Evolutionary conservation across 306 rosid species (phyloP), one percentile per base, ranked within the genome.

Genomic region (Dryas alaskensis): DNA sequence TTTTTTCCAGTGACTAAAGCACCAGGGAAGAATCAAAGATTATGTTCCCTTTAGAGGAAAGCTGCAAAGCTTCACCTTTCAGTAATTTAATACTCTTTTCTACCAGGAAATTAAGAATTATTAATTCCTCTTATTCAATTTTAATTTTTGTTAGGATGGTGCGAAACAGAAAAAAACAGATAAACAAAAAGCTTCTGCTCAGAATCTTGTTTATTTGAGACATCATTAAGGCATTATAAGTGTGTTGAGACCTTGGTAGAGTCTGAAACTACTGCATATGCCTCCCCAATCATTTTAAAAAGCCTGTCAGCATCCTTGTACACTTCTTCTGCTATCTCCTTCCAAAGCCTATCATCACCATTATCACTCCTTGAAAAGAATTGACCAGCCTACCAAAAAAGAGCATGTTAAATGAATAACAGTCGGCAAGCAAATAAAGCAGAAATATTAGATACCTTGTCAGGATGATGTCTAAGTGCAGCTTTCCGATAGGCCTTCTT

Each of bases 401-500:
- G 73, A 72, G 78, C 70, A 65, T 43, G 81, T 80, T 58, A 81
- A 60, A 44, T 43, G 14, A 10, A 25, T 61, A 6, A 50, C 39
- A n/a, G 8, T 37, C 53, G 31, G 53, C 61, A 52, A 48, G 37
- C 72, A 51, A 31, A 73, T 31, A 66, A 51, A 67, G 44, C 14
- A 78, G 4, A 42, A 73, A 76, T 60, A 51, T 43, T 70, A 76
- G 71, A 55, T 73, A 94, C 97, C 96, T 94, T 94, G 86, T 94
- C 98, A 12, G 98, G 97, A 84, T 94, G 98, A 81, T 94, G 92
- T 77, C 90, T 87, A 59, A 94, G 98, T 75, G 98, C 98, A 83
- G 98, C 98, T 90, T 91, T 94, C 73, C 97, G 89, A 80, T 94
- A 94, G 44, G 98, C 98, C 88, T 89, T 94, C 86, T 88, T 94